Conservation (phyloP, 140 eudicot species). For the Stevia rebaudiana region DNA sequence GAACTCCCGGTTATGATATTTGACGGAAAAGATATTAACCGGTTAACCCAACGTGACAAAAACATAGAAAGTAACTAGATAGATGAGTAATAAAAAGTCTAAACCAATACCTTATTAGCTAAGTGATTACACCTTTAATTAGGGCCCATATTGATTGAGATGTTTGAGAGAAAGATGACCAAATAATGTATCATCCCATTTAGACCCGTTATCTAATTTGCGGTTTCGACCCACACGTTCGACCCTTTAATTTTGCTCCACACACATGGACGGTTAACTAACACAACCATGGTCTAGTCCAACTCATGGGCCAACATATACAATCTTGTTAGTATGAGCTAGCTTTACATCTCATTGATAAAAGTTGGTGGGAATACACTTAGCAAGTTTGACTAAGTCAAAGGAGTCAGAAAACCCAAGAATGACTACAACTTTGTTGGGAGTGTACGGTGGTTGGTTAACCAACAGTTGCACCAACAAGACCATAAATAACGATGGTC, state of each 20-base stretch:
- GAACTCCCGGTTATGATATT: too few species aligned
- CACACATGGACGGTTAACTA: conserved; percentile 6
- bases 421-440: conserved; percentile 14
- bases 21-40: too few species aligned
- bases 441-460: conserved; percentile 2
- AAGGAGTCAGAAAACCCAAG: conserved; percentile 4
- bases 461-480: conserved; percentile 22
- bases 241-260: conserved; percentile 14
- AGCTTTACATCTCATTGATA: conserved; percentile 34
- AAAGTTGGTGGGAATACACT: conserved; percentile 35
- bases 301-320: conserved; percentile 22
- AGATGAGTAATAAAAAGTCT: too few species aligned
- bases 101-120: not conserved
- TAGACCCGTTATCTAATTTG: not conserved
- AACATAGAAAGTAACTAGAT: not conserved
- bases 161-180: conserved; percentile 12
- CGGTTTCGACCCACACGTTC: not conserved
- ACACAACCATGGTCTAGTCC: conserved; percentile 16
- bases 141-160: conserved; percentile 12
- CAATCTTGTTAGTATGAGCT: conserved; percentile 3
- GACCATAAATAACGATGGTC: conserved; percentile 20
- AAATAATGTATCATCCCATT: not conserved
- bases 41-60: not conserved
- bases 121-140: not conserved
- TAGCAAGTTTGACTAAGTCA: conserved; percentile 23